These are phyloP conservation scores for Cystobasidium sp. DNA, from an alignment of 1,284 basidiomycete genomes.

Conservation along the genomic window DNA sequence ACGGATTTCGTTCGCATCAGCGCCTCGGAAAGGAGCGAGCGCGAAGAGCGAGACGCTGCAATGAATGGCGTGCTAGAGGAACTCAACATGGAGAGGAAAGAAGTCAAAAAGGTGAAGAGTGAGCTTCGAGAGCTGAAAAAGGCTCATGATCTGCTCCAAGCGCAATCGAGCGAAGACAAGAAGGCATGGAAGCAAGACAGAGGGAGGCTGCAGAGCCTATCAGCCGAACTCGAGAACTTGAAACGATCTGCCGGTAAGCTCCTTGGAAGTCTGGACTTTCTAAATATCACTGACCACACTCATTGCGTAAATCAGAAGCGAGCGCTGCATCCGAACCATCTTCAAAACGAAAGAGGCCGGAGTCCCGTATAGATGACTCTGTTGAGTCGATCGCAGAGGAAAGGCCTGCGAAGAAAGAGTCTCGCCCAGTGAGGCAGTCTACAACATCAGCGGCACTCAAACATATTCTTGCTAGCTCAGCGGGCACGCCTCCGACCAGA, in stretches of 20 bases:
- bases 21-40: not conserved
- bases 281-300: too few species aligned
- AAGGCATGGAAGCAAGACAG: not conserved
- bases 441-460: conserved; percentile 21
- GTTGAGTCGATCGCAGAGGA: too few species aligned
- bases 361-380: too few species aligned
- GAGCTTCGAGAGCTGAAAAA: not conserved
- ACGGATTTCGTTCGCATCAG: too few species aligned
- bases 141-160: not conserved
- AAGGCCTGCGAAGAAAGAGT: not conserved
- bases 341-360: too few species aligned
- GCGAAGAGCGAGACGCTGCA: not conserved
- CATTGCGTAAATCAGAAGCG: not conserved
- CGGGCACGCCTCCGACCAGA: conserved; percentile 25
- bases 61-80: not conserved
- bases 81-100: not conserved
- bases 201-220: too few species aligned
- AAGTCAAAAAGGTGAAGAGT: not conserved
- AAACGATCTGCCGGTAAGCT: not conserved
- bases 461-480: conserved; percentile 20
- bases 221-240: not conserved
- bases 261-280: not conserved
- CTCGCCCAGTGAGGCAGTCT: conserved; percentile 4
- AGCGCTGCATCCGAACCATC: not conserved
- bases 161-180: not conserved